Conservation (phyloP, 805 yeast species). For the Tetrapisispora taiwanensis region DNA sequence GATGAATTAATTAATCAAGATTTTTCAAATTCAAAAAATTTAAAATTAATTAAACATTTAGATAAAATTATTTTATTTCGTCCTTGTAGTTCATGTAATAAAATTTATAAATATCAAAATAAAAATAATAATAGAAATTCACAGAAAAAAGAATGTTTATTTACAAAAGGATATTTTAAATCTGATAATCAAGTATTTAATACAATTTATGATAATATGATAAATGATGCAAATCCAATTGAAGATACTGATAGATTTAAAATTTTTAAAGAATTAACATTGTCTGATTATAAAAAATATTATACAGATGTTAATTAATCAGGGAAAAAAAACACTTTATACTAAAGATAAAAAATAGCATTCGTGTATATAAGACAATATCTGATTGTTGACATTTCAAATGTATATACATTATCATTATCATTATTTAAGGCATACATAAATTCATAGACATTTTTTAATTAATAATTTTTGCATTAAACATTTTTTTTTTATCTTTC, state of each 20-base stretch:
- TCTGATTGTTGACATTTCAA: no score
- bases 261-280: neutral
- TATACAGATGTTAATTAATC: neutral
- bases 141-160: constrained; percentile 36
- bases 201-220: constrained; percentile 6
- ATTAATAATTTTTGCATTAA: no score
- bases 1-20: neutral
- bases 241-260: no score
- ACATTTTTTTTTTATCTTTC: no score
- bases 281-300: neutral
- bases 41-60: constrained; percentile 17
- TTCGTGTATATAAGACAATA: no score
- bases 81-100: constrained; percentile 47
- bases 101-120: constrained; percentile 5
- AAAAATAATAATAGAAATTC: constrained; percentile 16
- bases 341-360: neutral
- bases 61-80: constrained; percentile 37
- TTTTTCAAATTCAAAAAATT: neutral
- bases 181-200: constrained; percentile 38
- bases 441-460: no score
- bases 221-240: neutral
- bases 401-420: no score
- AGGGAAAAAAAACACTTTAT: neutral
- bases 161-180: constrained; percentile 58
- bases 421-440: no score